Evolutionary conservation across 176 grass and related monocot genomes (phyloP), one percentile per base, ranked within the genome.

Genomic region (Microstegium vimineum): DNA sequence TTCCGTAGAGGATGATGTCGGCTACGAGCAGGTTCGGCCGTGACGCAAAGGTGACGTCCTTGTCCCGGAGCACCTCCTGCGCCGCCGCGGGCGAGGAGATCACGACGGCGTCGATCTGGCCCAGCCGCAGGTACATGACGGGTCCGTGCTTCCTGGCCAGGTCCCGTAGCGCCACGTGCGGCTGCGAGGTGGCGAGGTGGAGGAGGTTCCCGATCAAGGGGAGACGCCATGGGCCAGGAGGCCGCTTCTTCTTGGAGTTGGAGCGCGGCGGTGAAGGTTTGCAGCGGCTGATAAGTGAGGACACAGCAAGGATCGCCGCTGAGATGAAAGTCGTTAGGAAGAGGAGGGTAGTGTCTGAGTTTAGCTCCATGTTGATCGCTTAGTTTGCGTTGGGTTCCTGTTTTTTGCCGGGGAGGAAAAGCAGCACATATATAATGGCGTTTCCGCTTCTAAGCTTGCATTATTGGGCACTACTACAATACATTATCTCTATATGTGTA

Each of bases 121-220:
- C 90, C 17, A 89, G 14, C 13, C 79, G 75, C 10, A 92, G 80
- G 57, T 62, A 84, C 79, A 89, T 74, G 8, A 89, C 71, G 15
- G 63, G 79, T 8, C 84, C 84, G 15, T 90, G 64, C 43, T 33
- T 64, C 4, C 15, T 43, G 3, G 82, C 45, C 43, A 82, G 67
- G 36, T 60, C 49, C 18, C 49, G 69, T 25, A 88, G 67, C 12
- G 81, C 85, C 23, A 46, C 69, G 5, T 84, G 84, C 0, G 61
- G 83, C 8, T 30, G 59, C 12, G 42, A 41, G 2, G 25, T 49
- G 17, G 75, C 2, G 22, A 89, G 62, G 34, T 89, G 86, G 66
- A 57, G 64, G 47, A 89, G 54, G 86, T 67, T 65, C 3, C 86
- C 86, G 47, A 89, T 32, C 7, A 43, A 43, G 42, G 42, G 42